Evolutionary conservation across 768 basidiomycete species (phyloP).

Genomic region (Pisolithus microcarpus): DNA sequence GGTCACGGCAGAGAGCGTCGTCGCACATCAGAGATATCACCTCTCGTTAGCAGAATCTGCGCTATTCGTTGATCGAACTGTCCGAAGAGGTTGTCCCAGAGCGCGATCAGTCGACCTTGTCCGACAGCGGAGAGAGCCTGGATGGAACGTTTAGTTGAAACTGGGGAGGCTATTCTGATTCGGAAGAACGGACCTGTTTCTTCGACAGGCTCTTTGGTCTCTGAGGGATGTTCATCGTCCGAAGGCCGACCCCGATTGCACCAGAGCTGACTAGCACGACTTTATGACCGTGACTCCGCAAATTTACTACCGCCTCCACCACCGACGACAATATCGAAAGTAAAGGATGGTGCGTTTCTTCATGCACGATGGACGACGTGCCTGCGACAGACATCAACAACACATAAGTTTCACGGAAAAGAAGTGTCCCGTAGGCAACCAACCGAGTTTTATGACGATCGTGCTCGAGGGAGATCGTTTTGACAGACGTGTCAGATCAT

Average conservation of each 20-base stretch:
- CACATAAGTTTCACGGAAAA: background rate
- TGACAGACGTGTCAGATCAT: constrained; percentile 13
- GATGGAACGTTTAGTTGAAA: constrained; percentile 15
- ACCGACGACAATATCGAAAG: constrained; percentile 86
- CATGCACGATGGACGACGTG: constrained; percentile 94
- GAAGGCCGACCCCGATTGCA: constrained; percentile 93
- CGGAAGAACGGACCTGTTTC: constrained; percentile 71
- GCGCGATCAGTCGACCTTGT: constrained; percentile 89
- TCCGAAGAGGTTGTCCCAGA: constrained; percentile 96
- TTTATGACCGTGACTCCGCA: constrained; percentile 79
- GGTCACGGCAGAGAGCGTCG: constrained; percentile 1
- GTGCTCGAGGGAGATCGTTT: constrained; percentile 41
- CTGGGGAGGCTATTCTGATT: background rate
- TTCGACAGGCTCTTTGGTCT: constrained; percentile 82
- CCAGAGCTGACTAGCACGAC: constrained; percentile 95
- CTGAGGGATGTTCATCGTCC: constrained; percentile 79
- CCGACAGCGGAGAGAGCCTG: constrained; percentile 97
- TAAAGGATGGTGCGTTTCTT: constrained; percentile 86
- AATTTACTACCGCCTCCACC: constrained; percentile 80
- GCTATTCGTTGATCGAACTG: constrained; percentile 94
- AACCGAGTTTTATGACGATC: constrained; percentile 84
- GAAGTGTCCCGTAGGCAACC: too few relatives aligned
- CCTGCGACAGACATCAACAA: constrained; percentile 37
- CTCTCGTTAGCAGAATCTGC: constrained; percentile 88
- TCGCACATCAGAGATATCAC: constrained; percentile 92